These are phyloP conservation scores for Kregervanrija fluxuum DNA, from an alignment of 805 yeast species.

Conservation along the genomic window DNA sequence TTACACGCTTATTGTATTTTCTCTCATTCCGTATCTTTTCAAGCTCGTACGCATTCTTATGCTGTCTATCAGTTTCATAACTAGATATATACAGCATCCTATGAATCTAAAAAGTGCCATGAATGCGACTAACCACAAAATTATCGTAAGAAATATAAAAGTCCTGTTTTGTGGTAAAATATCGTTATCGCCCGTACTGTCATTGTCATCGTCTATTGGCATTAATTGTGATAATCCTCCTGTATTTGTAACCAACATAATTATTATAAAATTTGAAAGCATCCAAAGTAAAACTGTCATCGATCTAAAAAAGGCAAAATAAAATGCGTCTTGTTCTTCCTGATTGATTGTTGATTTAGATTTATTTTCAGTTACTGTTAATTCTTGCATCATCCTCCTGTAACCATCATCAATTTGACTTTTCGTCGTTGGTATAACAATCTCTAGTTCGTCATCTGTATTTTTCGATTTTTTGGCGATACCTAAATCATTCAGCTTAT, in stretches of 20 bases:
- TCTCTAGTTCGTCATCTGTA: slow-evolving; percentile 56
- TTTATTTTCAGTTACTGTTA: slow-evolving; percentile 35
- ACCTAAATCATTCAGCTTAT: slow-evolving; percentile 68
- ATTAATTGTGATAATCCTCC: slow-evolving; percentile 60
- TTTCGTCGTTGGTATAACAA: slow-evolving; percentile 68
- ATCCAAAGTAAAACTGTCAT: slow-evolving; percentile 87
- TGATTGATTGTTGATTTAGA: slow-evolving; percentile 19
- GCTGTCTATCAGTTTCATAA: slow-evolving; percentile 21
- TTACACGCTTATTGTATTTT: background rate
- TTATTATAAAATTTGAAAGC: slow-evolving; percentile 72
- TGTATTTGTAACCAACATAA: slow-evolving; percentile 76
- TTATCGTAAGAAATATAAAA: slow-evolving; percentile 68
- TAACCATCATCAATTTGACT: slow-evolving; percentile 74
- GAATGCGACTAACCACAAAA: slow-evolving; percentile 89
- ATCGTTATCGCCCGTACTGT: slow-evolving; percentile 23
- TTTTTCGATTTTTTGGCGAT: slow-evolving; percentile 55
- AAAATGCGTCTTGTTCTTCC: slow-evolving; percentile 58
- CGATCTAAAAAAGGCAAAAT: slow-evolving; percentile 87
- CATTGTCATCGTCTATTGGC: slow-evolving; percentile 13
- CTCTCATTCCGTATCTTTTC: slow-evolving; percentile 11
- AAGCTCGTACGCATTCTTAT: slow-evolving; percentile 13
- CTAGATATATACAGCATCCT: slow-evolving; percentile 62
- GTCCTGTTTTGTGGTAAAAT: slow-evolving; percentile 38
- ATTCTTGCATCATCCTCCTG: slow-evolving; percentile 51
- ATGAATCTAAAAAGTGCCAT: slow-evolving; percentile 77